Conservation (phyloP, 2,329 filamentous ascomycete species). For the Epichloe hybrida region DNA sequence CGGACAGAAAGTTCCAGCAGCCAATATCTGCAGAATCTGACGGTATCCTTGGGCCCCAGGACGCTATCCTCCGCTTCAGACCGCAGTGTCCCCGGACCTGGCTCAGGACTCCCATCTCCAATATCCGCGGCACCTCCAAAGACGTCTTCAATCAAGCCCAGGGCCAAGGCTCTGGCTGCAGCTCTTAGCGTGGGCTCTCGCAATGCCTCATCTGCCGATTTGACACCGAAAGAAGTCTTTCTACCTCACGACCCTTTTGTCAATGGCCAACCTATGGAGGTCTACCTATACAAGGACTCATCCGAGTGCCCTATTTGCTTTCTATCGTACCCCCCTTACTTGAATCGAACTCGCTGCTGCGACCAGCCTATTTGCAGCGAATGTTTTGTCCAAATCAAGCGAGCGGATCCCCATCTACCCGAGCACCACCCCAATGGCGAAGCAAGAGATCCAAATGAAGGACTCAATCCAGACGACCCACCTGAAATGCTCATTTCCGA, state of each 20-base stretch:
- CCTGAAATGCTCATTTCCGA: conserved; percentile 71
- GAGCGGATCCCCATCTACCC: conserved; percentile 78
- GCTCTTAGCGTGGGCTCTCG: conserved; percentile 62
- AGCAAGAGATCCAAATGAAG: conserved; percentile 22
- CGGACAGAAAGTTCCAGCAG: conserved; percentile 32
- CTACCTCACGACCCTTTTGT: conserved; percentile 75
- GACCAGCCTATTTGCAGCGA: conserved; percentile 95
- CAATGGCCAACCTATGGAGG: conserved; percentile 88
- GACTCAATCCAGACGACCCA: conserved; percentile 32
- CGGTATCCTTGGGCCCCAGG: conserved; percentile 63
- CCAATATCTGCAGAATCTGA: conserved; percentile 56
- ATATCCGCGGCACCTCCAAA: conserved; percentile 23
- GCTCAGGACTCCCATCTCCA: conserved; percentile 42
- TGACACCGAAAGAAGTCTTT: conserved; percentile 63
- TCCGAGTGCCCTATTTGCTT: conserved; percentile 93
- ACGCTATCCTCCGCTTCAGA: conserved; percentile 74
- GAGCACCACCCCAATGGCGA: conserved; percentile 52
- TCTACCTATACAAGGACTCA: conserved; percentile 84
- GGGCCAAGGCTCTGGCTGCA: conserved; percentile 80
- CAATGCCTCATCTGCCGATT: conserved; percentile 57
- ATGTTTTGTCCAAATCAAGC: conserved; percentile 97
- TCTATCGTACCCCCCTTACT: conserved; percentile 87
- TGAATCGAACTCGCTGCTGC: conserved; percentile 90
- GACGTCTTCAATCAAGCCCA: conserved; percentile 57
- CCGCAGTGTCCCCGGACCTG: conserved; percentile 43